Conservation (phyloP, 768 basidiomycete genomes). For the Astraeus odoratus region DNA sequence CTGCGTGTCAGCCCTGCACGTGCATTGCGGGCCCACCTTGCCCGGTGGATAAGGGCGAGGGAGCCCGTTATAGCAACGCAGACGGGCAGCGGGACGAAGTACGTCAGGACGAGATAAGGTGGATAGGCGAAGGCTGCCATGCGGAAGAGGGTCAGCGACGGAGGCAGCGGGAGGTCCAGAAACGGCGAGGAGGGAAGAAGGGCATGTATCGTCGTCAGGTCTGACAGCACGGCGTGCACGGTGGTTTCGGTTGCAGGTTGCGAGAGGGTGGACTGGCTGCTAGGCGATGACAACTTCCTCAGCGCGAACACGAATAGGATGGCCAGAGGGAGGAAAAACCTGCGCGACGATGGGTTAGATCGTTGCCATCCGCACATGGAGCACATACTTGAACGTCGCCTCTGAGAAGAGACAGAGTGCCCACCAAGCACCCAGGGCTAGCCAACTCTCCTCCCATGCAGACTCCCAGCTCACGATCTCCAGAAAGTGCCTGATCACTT, state of each 20-base stretch:
- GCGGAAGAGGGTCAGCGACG: slow-evolving; percentile 41
- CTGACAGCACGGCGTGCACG: slow-evolving; percentile 49
- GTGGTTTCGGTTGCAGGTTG: slow-evolving; percentile 47
- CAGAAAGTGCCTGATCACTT: slow-evolving; percentile 32
- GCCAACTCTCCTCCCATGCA: slow-evolving; percentile 53
- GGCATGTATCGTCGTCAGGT: slow-evolving; percentile 59
- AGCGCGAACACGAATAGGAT: slow-evolving; percentile 34
- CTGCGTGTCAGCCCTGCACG: slow-evolving; percentile 53
- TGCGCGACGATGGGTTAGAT: too few species aligned
- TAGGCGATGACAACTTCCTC: slow-evolving; percentile 19
- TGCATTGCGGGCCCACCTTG: slow-evolving; percentile 58
- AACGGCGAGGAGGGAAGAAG: slow-evolving; percentile 40
- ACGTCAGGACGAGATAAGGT: slow-evolving; percentile 62
- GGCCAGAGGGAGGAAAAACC: slow-evolving; percentile 53
- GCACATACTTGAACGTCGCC: slow-evolving; percentile 44
- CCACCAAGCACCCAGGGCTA: slow-evolving; percentile 74
- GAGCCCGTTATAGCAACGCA: slow-evolving; percentile 55
- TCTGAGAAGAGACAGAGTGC: slow-evolving; percentile 57
- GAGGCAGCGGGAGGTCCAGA: slow-evolving; percentile 22
- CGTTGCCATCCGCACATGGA: too few species aligned
- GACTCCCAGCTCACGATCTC: slow-evolving; percentile 55
- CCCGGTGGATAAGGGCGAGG: slow-evolving; percentile 51
- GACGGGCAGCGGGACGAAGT: slow-evolving; percentile 55
- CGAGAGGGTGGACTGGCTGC: slow-evolving; percentile 10
- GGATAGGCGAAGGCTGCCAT: slow-evolving; percentile 48